These are phyloP conservation scores for Iberis pinnata DNA, from an alignment of 345 rosid species.

Conservation along the genomic window DNA sequence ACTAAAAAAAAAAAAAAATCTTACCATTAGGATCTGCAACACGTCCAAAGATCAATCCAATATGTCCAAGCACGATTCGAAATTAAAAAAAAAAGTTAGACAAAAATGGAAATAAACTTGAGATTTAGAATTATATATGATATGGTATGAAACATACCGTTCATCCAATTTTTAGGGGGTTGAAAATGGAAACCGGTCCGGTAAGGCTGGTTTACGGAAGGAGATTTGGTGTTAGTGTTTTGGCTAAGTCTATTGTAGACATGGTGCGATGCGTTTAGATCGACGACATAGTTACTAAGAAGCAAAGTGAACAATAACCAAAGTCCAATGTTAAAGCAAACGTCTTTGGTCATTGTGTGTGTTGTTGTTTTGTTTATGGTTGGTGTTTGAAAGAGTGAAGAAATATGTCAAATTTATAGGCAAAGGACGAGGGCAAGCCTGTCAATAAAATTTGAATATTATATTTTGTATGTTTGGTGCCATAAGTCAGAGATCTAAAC, in stretches of 20 bases:
- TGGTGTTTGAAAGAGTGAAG: neutral
- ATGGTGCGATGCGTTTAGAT: conserved; percentile 50
- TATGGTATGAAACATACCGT: conserved; percentile 35
- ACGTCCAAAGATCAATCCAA: conserved; percentile 13
- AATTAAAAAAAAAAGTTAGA: conserved; percentile 7
- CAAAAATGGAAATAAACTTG: neutral
- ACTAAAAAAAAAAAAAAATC: conserved; percentile 21
- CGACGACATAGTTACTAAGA: conserved; percentile 34
- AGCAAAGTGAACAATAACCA: conserved; percentile 34
- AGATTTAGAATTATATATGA: neutral
- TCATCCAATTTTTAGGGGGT: conserved; percentile 72
- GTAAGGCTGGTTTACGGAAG: conserved; percentile 40
- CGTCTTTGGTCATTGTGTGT: conserved; percentile 24
- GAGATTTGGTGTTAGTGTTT: conserved; percentile 22
- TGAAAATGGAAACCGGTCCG: conserved; percentile 68
- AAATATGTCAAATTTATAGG: conserved; percentile 22
- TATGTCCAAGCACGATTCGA: conserved; percentile 17
- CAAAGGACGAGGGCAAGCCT: conserved; percentile 21
- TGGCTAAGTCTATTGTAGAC: conserved; percentile 25
- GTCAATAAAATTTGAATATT: conserved; percentile 21
- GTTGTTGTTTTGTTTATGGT: neutral
- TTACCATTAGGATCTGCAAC: conserved; percentile 75
- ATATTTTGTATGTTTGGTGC: conserved; percentile 17
- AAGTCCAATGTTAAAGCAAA: conserved; percentile 19
- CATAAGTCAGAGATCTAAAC: too few species aligned